phyloP scores from a whole-genome alignment of 495 filamentous ascomycete species.

The Aspergillus carlsbadensis region DNA sequence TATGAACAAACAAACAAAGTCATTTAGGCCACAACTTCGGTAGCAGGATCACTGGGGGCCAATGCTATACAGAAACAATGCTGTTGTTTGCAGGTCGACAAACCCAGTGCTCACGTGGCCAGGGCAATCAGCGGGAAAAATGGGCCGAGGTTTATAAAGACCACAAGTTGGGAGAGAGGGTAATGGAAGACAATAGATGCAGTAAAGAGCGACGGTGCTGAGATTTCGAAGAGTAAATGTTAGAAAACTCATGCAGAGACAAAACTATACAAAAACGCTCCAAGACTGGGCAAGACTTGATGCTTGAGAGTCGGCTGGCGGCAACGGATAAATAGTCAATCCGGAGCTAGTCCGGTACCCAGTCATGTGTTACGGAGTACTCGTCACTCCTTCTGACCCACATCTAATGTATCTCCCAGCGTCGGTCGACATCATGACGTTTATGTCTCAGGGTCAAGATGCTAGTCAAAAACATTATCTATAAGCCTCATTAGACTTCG shows the following conservation, averaged over 20 bases:
- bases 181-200: background rate
- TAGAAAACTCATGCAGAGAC: background rate
- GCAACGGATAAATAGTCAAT: no score
- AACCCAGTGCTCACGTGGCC: conserved; percentile 8
- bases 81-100: background rate
- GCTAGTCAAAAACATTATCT: no score
- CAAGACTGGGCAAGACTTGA: background rate
- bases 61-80: background rate
- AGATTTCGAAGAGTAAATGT: background rate
- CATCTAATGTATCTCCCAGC: no score
- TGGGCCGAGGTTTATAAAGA: background rate
- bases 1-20: background rate
- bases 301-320: background rate
- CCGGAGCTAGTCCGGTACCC: background rate
- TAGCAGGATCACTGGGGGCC: background rate
- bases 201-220: background rate
- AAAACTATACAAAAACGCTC: conserved; percentile 12
- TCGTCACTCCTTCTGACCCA: no score
- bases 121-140: background rate
- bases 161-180: background rate
- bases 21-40: background rate
- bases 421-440: no score
- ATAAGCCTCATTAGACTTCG: no score
- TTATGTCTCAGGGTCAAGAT: no score
- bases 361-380: background rate